These are phyloP conservation scores for Saksenaea oblongispora DNA, from an alignment of 371 early-diverging fungal species.

Conservation along the genomic window DNA sequence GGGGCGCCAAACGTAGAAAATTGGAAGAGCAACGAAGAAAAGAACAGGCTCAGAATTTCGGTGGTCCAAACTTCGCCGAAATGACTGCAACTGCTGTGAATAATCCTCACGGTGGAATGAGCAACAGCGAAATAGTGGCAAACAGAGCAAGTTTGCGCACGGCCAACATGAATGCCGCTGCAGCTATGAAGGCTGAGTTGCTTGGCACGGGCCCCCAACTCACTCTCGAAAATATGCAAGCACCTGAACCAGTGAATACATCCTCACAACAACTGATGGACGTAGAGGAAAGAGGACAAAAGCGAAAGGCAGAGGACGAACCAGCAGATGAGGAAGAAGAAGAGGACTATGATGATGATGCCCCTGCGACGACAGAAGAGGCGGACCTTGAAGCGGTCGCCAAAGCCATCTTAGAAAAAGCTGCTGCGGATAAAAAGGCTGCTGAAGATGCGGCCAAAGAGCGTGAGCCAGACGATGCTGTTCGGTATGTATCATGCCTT, in stretches of 20 bases:
- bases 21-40: slow-evolving; percentile 44
- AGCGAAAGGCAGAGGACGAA: slow-evolving; percentile 42
- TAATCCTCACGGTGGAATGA: slow-evolving; percentile 33
- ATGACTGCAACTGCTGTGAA: slow-evolving; percentile 44
- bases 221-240: slow-evolving; percentile 18
- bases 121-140: slow-evolving; percentile 40
- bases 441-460: slow-evolving; percentile 56
- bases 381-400: slow-evolving; percentile 41
- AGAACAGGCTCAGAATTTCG: slow-evolving; percentile 33
- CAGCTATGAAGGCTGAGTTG: slow-evolving; percentile 40
- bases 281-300: slow-evolving; percentile 28
- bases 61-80: slow-evolving; percentile 32
- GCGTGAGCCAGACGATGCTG: slow-evolving; percentile 77
- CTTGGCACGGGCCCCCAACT: slow-evolving; percentile 11
- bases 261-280: slow-evolving; percentile 15
- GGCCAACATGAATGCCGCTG: slow-evolving; percentile 58
- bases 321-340: slow-evolving; percentile 36
- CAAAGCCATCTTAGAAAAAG: slow-evolving; percentile 52
- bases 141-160: slow-evolving; percentile 39
- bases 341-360: slow-evolving; percentile 37
- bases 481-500: slow-evolving; percentile 35
- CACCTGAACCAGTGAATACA: background rate
- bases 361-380: slow-evolving; percentile 32
- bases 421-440: slow-evolving; percentile 54
- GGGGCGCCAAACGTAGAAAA: slow-evolving; percentile 44